phyloP scores from a whole-genome alignment of 495 filamentous ascomycete genomes.

The Chaetomium tenue region DNA sequence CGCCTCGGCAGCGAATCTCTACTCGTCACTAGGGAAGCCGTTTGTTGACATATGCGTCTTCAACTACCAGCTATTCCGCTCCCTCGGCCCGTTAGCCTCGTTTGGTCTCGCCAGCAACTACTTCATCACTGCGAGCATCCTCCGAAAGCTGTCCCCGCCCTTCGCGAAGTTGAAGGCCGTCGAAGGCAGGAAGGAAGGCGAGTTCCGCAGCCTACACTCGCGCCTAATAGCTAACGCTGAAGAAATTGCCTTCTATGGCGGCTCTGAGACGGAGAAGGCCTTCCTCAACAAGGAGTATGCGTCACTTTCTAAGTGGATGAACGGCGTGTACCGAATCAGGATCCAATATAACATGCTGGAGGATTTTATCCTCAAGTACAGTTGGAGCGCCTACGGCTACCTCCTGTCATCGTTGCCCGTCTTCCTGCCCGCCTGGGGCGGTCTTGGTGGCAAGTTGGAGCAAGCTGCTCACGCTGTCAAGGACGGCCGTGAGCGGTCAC shows the following conservation, averaged over 20 bases:
- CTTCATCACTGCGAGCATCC: constrained; percentile 82
- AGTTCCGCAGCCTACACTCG: constrained; percentile 86
- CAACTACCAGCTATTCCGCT: constrained; percentile 93
- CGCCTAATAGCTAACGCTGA: constrained; percentile 95
- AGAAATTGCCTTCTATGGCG: constrained; percentile 98
- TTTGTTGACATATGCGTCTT: constrained; percentile 94
- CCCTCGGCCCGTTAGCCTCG: constrained; percentile 83
- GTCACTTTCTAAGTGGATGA: constrained; percentile 91
- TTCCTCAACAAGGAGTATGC: constrained; percentile 89
- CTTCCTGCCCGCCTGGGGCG: constrained; percentile 94
- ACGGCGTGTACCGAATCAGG: constrained; percentile 91
- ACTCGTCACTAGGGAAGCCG: constrained; percentile 94
- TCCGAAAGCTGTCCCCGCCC: constrained; percentile 83
- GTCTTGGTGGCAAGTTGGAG: constrained; percentile 69
- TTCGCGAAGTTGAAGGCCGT: constrained; percentile 97
- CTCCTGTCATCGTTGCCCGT: constrained; percentile 87
- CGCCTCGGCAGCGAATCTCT: constrained; percentile 83
- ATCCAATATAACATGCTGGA: constrained; percentile 98
- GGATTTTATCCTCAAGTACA: constrained; percentile 97
- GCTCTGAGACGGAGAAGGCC: constrained; percentile 85
- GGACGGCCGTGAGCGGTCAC: constrained; percentile 66
- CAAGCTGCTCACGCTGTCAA: constrained; percentile 44
- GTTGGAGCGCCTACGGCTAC: constrained; percentile 97
- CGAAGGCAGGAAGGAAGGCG: constrained; percentile 88
- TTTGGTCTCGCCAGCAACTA: constrained; percentile 87